Base-by-base conservation (phyloP, 352 stramenopile species). In the Aphanomyces stellatus region DNA sequence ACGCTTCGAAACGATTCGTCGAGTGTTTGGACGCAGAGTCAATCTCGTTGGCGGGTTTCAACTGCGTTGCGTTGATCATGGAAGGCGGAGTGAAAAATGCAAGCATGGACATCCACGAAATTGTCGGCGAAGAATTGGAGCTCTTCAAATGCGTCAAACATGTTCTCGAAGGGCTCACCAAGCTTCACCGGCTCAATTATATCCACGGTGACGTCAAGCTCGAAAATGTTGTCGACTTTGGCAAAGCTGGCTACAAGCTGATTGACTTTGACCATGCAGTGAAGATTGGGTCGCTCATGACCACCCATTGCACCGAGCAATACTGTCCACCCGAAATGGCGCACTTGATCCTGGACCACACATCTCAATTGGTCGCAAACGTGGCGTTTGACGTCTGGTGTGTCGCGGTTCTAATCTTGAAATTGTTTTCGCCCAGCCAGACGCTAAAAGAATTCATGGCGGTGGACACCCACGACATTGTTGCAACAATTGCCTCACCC, bases 301-400 rank as follows among this genome's bases (percentile, higher is more conserved):
- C 17, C 46, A 8, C 17, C 8, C 17, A 53, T 19, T 22, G 17
- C 46, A 28, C 17, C 10, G 46, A 53, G 2, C 19, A 53, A 19
- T 53, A 53, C 22, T 53, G 46, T 53, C 46, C 46, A 15, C 46
- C 46, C 1, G 46, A 53, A 53, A 53, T 53, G 46, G 46, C 46
- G 1, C 46, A 28, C 17, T 53, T 53, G 1, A 28, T 53, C 17
- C 46, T 53, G 8, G 24, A 19, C 2, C 46, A 28, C 7, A 28
- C 46, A 1, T 15, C 19, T 22, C n/a, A n/a, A n/a, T 10, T 19
- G 10, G 46, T 53, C 19, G 46, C 46, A 1, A 22, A 8, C 17
- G 24, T 30, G 46, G 25, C 19, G 22, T 53, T 28, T 2, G 46
- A 53, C 46, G 37, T 46, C 37, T 46, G 37, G 37, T 46, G 37